phyloP scores from a whole-genome alignment of 768 basidiomycete species.

The Pisolithus orientalis region DNA sequence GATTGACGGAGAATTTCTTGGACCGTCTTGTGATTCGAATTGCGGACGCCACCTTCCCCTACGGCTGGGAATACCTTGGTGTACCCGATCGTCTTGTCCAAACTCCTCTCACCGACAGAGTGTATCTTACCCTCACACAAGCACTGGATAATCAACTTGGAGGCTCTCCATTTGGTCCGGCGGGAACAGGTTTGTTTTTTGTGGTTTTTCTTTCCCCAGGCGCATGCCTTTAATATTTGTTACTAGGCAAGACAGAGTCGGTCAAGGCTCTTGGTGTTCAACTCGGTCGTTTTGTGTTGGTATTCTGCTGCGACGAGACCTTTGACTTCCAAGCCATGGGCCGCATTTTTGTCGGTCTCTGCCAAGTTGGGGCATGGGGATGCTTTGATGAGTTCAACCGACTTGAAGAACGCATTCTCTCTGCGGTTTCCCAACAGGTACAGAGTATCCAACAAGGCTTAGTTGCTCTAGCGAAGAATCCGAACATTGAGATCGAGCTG shows the following conservation, averaged over 20 bases:
- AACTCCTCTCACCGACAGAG: constrained; percentile 94
- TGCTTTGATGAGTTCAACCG: constrained; percentile 98
- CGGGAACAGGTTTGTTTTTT: constrained; percentile 72
- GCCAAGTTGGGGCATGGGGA: constrained; percentile 99
- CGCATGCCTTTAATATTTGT: constrained; percentile 2
- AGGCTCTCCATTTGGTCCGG: constrained; percentile 96
- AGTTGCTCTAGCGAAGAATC: constrained; percentile 73
- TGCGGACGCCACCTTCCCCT: constrained; percentile 90
- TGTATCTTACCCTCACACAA: constrained; percentile 94
- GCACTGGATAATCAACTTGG: constrained; percentile 93
- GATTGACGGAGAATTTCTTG: constrained; percentile 62
- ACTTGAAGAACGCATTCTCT: constrained; percentile 94
- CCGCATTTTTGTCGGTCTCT: constrained; percentile 96
- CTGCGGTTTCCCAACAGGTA: constrained; percentile 99
- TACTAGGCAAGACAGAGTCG: constrained; percentile 92
- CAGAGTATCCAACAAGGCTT: constrained; percentile 98
- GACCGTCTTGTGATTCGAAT: constrained; percentile 76
- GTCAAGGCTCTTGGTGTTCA: constrained; percentile 98
- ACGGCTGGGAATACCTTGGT: constrained; percentile 98
- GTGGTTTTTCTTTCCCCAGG: background rate
- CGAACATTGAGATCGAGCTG: constrained; percentile 87
- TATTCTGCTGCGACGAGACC: constrained; percentile 99
- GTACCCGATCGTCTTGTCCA: constrained; percentile 96
- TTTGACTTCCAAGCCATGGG: constrained; percentile 99
- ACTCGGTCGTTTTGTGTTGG: constrained; percentile 96